A percentile compares a stretch with the other conserved stretches of the same genome.
Conservation (phyloP, 305 asterid genomes). For the Ilex paraguariensis region DNA sequence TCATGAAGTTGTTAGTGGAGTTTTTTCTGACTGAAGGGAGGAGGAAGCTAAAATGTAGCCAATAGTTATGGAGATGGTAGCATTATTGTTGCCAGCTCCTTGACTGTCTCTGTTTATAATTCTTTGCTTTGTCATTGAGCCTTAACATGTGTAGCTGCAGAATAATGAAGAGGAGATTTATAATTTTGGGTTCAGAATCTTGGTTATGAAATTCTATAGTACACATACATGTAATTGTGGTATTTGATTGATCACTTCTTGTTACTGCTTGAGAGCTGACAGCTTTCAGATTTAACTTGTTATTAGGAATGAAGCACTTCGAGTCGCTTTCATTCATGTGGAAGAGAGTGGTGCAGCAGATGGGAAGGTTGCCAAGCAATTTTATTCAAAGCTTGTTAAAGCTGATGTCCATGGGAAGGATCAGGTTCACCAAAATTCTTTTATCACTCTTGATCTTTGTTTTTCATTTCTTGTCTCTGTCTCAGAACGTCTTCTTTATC, state of each 20-base stretch:
- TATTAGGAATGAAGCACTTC: conserved; percentile 93
- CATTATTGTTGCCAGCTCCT: no score
- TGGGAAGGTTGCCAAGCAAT: conserved; percentile 62
- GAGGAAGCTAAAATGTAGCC: no score
- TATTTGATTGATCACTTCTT: background rate
- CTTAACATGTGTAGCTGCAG: no score
- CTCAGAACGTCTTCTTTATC: background rate
- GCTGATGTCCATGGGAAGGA: conserved; percentile 95
- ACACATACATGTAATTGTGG: no score
- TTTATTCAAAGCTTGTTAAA: conserved; percentile 90
- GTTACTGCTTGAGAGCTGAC: background rate
- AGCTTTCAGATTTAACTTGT: background rate
- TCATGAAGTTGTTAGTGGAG: no score
- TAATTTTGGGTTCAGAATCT: no score
- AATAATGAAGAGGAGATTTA: no score
- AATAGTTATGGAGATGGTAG: no score
- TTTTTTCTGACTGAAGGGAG: no score
- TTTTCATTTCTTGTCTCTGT: conserved; percentile 1
- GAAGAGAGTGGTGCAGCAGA: conserved; percentile 64
- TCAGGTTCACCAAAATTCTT: conserved; percentile 48
- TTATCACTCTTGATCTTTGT: conserved; percentile 3
- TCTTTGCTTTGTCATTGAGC: no score
- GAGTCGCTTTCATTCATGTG: conserved; percentile 93
- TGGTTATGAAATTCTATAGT: no score
- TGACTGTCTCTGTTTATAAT: no score